phyloP scores from a whole-genome alignment of 2,329 filamentous ascomycete species.

The Samsoniella hepiali region DNA sequence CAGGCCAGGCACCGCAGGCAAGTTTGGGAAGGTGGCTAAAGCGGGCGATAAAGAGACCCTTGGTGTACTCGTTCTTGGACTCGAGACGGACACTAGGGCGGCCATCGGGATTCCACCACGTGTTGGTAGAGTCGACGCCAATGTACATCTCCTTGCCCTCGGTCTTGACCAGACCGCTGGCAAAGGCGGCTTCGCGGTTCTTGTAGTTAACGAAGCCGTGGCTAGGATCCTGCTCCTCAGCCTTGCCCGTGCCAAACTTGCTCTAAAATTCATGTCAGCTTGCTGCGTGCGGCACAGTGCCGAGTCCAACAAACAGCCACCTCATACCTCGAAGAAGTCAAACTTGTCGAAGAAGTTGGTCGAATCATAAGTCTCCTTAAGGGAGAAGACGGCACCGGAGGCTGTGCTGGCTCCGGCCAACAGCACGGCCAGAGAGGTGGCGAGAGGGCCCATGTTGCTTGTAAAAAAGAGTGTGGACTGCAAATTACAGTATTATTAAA shows the following conservation, averaged over 20 bases:
- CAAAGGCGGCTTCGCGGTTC: conserved; percentile 30
- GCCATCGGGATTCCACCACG: conserved; percentile 27
- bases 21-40: conserved; percentile 64
- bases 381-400: conserved; percentile 4
- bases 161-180: conserved; percentile 31
- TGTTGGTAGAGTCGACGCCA: conserved; percentile 30
- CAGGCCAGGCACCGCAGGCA: conserved; percentile 67
- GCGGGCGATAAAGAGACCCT: conserved; percentile 65
- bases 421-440: conserved; percentile 2
- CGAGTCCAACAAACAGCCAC: too few relatives aligned
- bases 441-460: conserved; percentile 2
- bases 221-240: conserved; percentile 53
- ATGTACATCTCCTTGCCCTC: conserved; percentile 34
- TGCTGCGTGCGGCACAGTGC: not conserved
- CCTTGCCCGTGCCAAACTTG: conserved; percentile 23
- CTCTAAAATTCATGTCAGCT: conserved; percentile 18
- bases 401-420: conserved; percentile 7
- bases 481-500: not conserved
- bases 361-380: conserved; percentile 28
- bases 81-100: conserved; percentile 61
- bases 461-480: not conserved
- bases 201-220: conserved; percentile 62
- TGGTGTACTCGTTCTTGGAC: conserved; percentile 57
- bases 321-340: conserved; percentile 28
- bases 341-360: conserved; percentile 47